Evolutionary conservation across 129 eudicot genomes (phyloP), one percentile per base, ranked within the genome.

Genomic region (Mikania micrantha): DNA sequence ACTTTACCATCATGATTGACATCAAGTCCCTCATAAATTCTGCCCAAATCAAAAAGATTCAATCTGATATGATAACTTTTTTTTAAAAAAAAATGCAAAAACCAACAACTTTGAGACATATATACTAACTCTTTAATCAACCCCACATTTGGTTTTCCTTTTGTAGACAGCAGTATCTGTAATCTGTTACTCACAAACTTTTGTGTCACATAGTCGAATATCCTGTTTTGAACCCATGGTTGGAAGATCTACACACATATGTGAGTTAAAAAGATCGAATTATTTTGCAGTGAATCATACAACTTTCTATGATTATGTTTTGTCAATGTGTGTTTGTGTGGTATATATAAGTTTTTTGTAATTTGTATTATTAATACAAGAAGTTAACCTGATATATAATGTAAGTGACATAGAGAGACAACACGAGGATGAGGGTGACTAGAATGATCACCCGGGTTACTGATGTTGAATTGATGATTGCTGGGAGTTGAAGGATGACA

Each of bases 151-250:
- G 85, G 90, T 74, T 54, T 75, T 48, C 95, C 91, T 34, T 82
- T 77, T 9, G n/a, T 28, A 0, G 83, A 70, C 34, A 85, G 74
- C 25, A 85, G 88, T 27, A 39, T 61, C 12, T 72, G 70, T 32
- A 87, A 70, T 74, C 70, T 84, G 82, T 74, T 81, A 71, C 77
- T 74, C 32, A 78, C 87, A 68, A 82, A 79, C 5, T 72, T 77
- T 47, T 71, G 78, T 66, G 77, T 74, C 81, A 81, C 67, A 64
- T 69, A 87, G 44, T 67, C 85, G 20, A 82, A 70, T 60, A 47
- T 71, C 44, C 95, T 69, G 48, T 71, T 77, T 71, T 84, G 88
- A 45, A 82, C 62, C 95, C 88, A 84, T 44, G 95, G 95, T 66
- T 82, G 81, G 72, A 88, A 88, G 29, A 80, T 62, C 91, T 87